These are phyloP conservation scores for Linnemannia exigua DNA, from an alignment of 192 early-diverging fungal genomes.

Conservation along the genomic window DNA sequence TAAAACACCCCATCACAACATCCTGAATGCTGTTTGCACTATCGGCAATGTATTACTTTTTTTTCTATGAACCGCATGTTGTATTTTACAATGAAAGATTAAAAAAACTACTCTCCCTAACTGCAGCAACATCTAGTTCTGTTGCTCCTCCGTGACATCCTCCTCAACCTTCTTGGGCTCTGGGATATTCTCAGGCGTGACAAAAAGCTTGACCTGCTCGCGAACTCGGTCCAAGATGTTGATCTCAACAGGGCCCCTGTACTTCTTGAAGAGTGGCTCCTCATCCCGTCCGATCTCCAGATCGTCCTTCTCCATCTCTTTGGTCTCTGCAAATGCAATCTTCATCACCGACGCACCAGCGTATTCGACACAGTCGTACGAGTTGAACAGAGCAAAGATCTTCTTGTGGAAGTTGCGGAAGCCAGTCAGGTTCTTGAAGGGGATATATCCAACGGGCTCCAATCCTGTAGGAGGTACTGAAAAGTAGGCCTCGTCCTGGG, in stretches of 20 bases:
- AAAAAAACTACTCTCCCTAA: too few species aligned
- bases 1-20: too few species aligned
- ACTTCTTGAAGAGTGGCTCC: conserved; percentile 56
- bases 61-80: too few species aligned
- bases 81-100: too few species aligned
- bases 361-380: conserved; percentile 62
- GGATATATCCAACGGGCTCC: conserved; percentile 42
- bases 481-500: conserved; percentile 53
- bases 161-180: conserved; percentile 24
- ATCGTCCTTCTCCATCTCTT: conserved; percentile 58
- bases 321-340: conserved; percentile 70
- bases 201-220: conserved; percentile 51
- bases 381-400: conserved; percentile 59
- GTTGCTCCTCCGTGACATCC: not conserved
- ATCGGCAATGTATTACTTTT: too few species aligned
- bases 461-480: conserved; percentile 55
- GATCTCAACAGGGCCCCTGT: conserved; percentile 49
- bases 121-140: not conserved
- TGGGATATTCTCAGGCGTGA: conserved; percentile 37
- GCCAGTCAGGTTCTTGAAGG: conserved; percentile 53
- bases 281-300: conserved; percentile 56
- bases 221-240: conserved; percentile 36
- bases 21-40: too few species aligned
- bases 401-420: conserved; percentile 59
- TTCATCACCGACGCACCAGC: conserved; percentile 61